Conservation (phyloP, 768 basidiomycete species). For the Mycena rosella region DNA sequence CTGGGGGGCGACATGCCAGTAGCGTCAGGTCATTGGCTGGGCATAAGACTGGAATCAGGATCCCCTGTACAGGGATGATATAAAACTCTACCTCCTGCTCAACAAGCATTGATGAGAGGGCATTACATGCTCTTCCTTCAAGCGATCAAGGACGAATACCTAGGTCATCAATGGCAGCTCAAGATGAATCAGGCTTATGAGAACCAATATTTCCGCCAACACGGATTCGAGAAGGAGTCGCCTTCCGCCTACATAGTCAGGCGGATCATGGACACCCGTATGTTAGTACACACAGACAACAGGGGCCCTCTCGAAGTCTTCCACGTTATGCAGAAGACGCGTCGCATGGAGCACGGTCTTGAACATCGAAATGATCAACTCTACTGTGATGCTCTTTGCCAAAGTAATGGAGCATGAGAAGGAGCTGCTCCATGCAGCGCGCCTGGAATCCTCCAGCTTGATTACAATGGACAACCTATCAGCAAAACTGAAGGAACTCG, state of each 20-base stretch:
- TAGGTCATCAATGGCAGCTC: neutral
- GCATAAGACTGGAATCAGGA: too few species aligned
- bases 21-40: too few species aligned
- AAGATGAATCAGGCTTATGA: neutral
- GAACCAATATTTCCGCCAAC: neutral
- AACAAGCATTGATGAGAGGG: neutral
- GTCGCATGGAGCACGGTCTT: neutral
- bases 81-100: too few species aligned
- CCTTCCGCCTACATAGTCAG: neutral
- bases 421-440: neutral
- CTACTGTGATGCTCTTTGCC: neutral
- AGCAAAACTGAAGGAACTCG: too few species aligned
- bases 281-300: neutral
- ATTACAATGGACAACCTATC: neutral
- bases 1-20: too few species aligned
- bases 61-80: too few species aligned
- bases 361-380: neutral
- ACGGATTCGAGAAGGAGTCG: neutral
- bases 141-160: neutral
- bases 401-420: neutral
- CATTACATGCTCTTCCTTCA: neutral
- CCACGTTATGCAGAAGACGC: slow-evolving; percentile 10
- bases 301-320: neutral
- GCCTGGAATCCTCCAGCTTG: neutral
- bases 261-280: neutral